Conservation (phyloP, 129 eudicot genomes). For the Calendula officinalis region DNA sequence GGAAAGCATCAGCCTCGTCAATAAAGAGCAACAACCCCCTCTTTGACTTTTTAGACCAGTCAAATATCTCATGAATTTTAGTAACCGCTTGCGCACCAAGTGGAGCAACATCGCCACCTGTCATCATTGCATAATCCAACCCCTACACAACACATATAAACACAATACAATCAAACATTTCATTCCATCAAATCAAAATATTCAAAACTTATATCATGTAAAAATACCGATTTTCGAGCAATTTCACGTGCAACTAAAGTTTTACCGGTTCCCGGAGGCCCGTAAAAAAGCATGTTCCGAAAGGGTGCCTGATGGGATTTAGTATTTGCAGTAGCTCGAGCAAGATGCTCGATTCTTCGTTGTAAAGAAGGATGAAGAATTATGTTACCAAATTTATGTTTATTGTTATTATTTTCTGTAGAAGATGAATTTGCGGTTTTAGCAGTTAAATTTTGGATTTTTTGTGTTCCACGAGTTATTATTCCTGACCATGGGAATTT, state of each 20-base stretch:
- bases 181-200: too few relatives aligned
- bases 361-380: conserved; percentile 79
- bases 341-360: conserved; percentile 71
- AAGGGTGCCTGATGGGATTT: conserved; percentile 82
- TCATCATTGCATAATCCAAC: conserved; percentile 37
- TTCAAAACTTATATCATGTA: too few relatives aligned
- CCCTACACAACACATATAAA: too few relatives aligned
- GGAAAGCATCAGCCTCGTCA: conserved; percentile 90
- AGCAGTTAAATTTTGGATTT: conserved; percentile 34
- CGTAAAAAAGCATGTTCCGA: conserved; percentile 89
- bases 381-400: conserved; percentile 49
- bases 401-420: conserved; percentile 13
- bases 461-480: conserved; percentile 41
- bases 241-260: conserved; percentile 91
- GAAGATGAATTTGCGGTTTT: conserved; percentile 35
- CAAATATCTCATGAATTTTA: conserved; percentile 82
- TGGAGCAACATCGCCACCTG: conserved; percentile 96
- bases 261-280: conserved; percentile 97
- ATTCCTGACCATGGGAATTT: conserved; percentile 67
- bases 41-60: conserved; percentile 82
- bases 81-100: conserved; percentile 91
- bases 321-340: conserved; percentile 83
- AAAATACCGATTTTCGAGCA: conserved; percentile 76
- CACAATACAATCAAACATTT: too few relatives aligned
- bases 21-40: conserved; percentile 76